Conservation (phyloP, 2,329 filamentous ascomycete genomes). For the Thielaviopsis punctulata region DNA sequence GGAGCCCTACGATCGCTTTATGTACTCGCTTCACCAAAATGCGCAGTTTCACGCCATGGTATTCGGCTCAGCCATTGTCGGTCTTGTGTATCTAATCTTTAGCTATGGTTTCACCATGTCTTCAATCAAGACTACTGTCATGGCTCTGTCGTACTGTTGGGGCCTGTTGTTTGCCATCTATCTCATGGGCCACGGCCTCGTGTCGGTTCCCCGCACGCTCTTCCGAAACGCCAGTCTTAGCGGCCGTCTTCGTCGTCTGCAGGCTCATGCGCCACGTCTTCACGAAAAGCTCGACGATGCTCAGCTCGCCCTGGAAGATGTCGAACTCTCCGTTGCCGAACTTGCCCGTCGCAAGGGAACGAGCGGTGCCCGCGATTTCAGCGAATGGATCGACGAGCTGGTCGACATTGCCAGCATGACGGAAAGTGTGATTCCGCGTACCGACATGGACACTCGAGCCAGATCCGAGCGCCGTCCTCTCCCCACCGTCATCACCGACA, state of each 20-base stretch:
- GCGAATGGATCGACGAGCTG: slow-evolving; percentile 93
- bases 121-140: slow-evolving; percentile 67
- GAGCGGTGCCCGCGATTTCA: slow-evolving; percentile 56
- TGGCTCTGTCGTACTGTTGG: slow-evolving; percentile 92
- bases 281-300: slow-evolving; percentile 83
- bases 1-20: slow-evolving; percentile 60
- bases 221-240: slow-evolving; percentile 66
- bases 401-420: slow-evolving; percentile 57
- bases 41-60: slow-evolving; percentile 76
- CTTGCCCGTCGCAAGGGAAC: slow-evolving; percentile 59
- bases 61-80: slow-evolving; percentile 50
- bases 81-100: slow-evolving; percentile 68
- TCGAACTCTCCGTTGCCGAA: slow-evolving; percentile 67
- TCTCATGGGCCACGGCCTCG: slow-evolving; percentile 91
- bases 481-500: slow-evolving; percentile 76
- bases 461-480: slow-evolving; percentile 29
- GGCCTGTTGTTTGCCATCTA: slow-evolving; percentile 84
- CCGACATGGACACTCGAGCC: slow-evolving; percentile 22
- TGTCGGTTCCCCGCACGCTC: slow-evolving; percentile 70
- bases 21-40: slow-evolving; percentile 77
- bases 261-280: slow-evolving; percentile 60
- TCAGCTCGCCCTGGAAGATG: slow-evolving; percentile 57
- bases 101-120: slow-evolving; percentile 55
- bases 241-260: slow-evolving; percentile 54
- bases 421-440: slow-evolving; percentile 34